These are phyloP conservation scores for Aspergillus brasiliensis DNA, from an alignment of 2,329 filamentous ascomycete genomes.

Conservation along the genomic window DNA sequence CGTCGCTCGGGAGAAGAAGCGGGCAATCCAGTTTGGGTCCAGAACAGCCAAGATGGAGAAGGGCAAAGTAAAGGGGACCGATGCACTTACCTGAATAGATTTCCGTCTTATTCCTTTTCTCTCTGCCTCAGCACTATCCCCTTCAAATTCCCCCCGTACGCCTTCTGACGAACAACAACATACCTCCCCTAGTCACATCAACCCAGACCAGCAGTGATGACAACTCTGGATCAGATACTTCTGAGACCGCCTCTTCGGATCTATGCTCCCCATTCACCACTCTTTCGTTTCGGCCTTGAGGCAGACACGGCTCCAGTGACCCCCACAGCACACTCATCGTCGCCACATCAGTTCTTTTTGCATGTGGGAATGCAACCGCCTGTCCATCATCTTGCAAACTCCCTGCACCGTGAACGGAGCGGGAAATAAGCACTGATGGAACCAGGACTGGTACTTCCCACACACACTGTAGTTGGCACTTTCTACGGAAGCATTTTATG, in stretches of 20 bases:
- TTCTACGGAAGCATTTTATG: background rate
- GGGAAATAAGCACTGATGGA: constrained; percentile 1
- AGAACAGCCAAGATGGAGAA: constrained; percentile 80
- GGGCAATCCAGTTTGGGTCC: constrained; percentile 84
- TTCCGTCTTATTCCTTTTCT: background rate
- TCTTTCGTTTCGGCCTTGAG: background rate
- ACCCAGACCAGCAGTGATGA: constrained; percentile 41
- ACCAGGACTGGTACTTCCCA: constrained; percentile 18
- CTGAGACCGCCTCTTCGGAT: constrained; percentile 30
- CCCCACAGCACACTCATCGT: constrained; percentile 1
- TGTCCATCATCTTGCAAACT: background rate
- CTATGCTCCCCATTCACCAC: constrained; percentile 4
- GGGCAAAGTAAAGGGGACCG: constrained; percentile 67
- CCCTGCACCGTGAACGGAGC: constrained; percentile 9
- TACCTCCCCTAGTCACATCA: background rate
- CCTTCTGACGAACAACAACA: background rate
- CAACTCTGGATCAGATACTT: constrained; percentile 46
- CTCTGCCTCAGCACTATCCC: background rate
- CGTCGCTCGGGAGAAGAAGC: constrained; percentile 86
- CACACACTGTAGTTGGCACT: background rate
- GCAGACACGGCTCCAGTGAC: background rate
- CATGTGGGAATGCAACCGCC: constrained; percentile 19
- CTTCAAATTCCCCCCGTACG: background rate
- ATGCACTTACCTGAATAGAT: constrained; percentile 44
- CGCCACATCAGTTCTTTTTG: constrained; percentile 3